Percentiles rank a stretch among this genome's conserved stretches.
These are phyloP conservation scores for Hemisphaericaspora subhashii DNA, from an alignment of 1,139 yeast genomes.

Conservation along the genomic window DNA sequence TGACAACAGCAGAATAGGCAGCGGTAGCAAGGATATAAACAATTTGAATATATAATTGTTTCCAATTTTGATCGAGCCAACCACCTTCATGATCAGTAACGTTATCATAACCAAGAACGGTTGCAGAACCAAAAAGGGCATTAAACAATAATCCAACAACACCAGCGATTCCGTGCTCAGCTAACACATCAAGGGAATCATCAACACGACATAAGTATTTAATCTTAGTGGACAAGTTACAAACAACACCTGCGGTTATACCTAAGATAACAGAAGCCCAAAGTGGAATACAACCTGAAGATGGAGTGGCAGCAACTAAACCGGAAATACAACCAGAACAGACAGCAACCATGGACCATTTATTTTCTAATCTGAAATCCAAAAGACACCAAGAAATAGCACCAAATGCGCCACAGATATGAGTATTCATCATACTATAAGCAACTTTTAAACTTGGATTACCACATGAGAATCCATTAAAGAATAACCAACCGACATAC, in stretches of 20 bases:
- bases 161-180: conserved; percentile 98
- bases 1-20: conserved; percentile 77
- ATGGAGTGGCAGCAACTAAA: conserved; percentile 93
- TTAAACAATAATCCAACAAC: conserved; percentile 84
- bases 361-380: conserved; percentile 83
- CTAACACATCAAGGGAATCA: conserved; percentile 91
- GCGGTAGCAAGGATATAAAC: conserved; percentile 75
- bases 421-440: conserved; percentile 89
- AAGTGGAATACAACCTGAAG: conserved; percentile 85
- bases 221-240: conserved; percentile 88
- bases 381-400: conserved; percentile 90
- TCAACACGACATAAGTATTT: conserved; percentile 82
- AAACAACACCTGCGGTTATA: conserved; percentile 72
- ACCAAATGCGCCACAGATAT: conserved; percentile 85
- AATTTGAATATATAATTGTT: conserved; percentile 85
- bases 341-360: conserved; percentile 93
- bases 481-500: conserved; percentile 84
- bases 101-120: conserved; percentile 89
- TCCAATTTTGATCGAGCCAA: conserved; percentile 88
- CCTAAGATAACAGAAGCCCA: conserved; percentile 93
- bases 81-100: conserved; percentile 84
- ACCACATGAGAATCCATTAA: conserved; percentile 80
- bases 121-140: conserved; percentile 82
- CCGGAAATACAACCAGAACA: conserved; percentile 97
- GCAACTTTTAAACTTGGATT: conserved; percentile 67